phyloP scores from a whole-genome alignment of 1,284 basidiomycete species.

The Xerocomus nothofagi region DNA sequence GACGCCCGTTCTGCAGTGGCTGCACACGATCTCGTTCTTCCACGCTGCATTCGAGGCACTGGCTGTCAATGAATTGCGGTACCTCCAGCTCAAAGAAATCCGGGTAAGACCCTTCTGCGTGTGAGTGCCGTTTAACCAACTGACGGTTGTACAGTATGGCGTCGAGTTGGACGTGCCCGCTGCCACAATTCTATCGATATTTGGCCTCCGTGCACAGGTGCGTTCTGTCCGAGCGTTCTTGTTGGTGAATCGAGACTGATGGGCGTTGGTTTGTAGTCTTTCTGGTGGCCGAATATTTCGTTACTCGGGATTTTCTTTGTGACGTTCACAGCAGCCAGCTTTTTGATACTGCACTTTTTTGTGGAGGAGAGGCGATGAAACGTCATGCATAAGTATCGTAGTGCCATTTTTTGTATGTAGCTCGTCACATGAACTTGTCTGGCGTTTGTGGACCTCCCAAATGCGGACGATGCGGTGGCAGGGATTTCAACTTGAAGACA shows the following conservation, averaged over 20 bases:
- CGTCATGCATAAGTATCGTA: no score
- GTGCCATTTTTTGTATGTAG: no score
- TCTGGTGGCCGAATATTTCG: conserved; percentile 94
- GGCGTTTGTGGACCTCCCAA: conserved; percentile 21
- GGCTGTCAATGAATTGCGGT: conserved; percentile 92
- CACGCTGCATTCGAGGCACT: conserved; percentile 98
- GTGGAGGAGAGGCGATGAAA: conserved; percentile 85
- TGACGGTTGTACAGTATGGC: conserved; percentile 64
- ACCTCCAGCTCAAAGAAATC: conserved; percentile 88
- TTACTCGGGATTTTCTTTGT: conserved; percentile 84
- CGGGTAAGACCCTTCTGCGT: conserved; percentile 54
- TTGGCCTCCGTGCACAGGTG: conserved; percentile 84
- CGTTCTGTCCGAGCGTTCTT: conserved; percentile 5
- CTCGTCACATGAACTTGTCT: no score
- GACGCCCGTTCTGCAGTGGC: conserved; percentile 71
- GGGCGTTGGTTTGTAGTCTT: conserved; percentile 55
- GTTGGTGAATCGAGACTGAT: conserved; percentile 10
- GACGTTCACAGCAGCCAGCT: conserved; percentile 73
- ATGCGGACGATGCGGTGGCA: conserved; percentile 4
- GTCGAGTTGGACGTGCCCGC: conserved; percentile 93
- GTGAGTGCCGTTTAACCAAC: conserved; percentile 11
- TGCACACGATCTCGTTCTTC: conserved; percentile 94
- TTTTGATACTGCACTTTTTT: conserved; percentile 79
- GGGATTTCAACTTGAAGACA: conserved; percentile 6
- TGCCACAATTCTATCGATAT: conserved; percentile 88